These are phyloP conservation scores for Teunomyces aglyptinius DNA, from an alignment of 805 yeast genomes.

Conservation along the genomic window DNA sequence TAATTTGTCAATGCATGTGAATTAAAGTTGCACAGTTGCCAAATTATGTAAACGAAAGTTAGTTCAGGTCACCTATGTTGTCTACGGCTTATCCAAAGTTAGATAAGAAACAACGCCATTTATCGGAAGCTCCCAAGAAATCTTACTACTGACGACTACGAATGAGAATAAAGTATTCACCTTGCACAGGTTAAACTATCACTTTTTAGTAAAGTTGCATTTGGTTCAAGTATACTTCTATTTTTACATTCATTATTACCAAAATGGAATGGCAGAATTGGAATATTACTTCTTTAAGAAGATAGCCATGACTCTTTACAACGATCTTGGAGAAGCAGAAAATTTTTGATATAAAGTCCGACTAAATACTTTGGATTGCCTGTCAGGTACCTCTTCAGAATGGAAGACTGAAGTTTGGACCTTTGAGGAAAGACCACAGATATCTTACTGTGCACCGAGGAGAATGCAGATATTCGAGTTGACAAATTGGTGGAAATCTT, in stretches of 20 bases:
- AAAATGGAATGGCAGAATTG: constrained; percentile 11
- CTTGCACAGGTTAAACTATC: constrained; percentile 11
- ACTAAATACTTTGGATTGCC: constrained; percentile 1
- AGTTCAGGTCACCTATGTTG: too few relatives aligned
- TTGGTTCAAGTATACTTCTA: constrained; percentile 16
- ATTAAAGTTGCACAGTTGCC: too few relatives aligned
- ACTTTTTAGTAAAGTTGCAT: constrained; percentile 13
- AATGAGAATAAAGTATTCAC: constrained; percentile 5
- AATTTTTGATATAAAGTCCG: neutral
- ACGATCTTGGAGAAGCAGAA: constrained; percentile 12
- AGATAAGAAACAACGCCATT: constrained; percentile 29
- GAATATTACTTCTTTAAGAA: constrained; percentile 18
- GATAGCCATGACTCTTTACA: constrained; percentile 10
- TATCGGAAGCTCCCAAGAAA: constrained; percentile 18
- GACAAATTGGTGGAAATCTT: too few relatives aligned
- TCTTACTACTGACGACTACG: constrained; percentile 3
- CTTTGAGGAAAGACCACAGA: too few relatives aligned
- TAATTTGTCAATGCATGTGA: too few relatives aligned
- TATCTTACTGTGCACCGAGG: too few relatives aligned
- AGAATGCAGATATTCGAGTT: too few relatives aligned
- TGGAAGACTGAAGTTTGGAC: too few relatives aligned
- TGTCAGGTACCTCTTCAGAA: constrained; percentile 6
- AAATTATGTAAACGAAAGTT: too few relatives aligned
- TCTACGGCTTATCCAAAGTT: too few relatives aligned
- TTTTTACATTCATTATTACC: constrained; percentile 17